phyloP scores from a whole-genome alignment of 2,329 filamentous ascomycete species.

The Cladosporium sp. region DNA sequence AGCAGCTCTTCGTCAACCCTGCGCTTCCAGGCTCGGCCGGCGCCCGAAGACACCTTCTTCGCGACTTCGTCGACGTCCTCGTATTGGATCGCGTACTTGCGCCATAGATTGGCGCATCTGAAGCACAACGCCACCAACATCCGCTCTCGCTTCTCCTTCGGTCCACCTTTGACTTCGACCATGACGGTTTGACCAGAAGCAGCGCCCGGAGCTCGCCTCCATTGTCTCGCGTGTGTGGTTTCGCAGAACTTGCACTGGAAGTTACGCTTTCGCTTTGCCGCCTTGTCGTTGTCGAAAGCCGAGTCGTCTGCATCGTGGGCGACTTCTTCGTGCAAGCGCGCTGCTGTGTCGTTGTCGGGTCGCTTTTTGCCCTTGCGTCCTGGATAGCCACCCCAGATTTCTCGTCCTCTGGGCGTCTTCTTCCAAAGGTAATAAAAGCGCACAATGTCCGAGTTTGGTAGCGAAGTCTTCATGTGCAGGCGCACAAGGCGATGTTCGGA shows the following conservation, averaged over 20 bases:
- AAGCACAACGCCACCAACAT: constrained; percentile 79
- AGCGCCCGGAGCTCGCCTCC: constrained; percentile 80
- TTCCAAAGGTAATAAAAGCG: constrained; percentile 98
- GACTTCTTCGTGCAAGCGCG: constrained; percentile 83
- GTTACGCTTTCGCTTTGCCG: constrained; percentile 65
- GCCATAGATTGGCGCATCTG: constrained; percentile 87
- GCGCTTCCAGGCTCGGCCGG: constrained; percentile 77
- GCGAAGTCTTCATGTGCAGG: constrained; percentile 70
- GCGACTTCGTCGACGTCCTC: constrained; percentile 87
- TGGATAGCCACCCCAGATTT: constrained; percentile 85
- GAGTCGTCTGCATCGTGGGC: constrained; percentile 92
- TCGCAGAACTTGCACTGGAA: constrained; percentile 94
- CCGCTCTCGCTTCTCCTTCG: constrained; percentile 69
- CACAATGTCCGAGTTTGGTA: constrained; percentile 73
- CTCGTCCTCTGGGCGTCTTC: constrained; percentile 75
- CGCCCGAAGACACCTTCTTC: constrained; percentile 78
- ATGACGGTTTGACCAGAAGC: constrained; percentile 63
- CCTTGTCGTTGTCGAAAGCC: constrained; percentile 87
- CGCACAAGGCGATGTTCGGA: constrained; percentile 81
- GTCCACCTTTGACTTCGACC: constrained; percentile 56
- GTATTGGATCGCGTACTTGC: constrained; percentile 92
- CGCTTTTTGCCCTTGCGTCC: constrained; percentile 89
- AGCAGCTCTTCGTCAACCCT: constrained; percentile 90
- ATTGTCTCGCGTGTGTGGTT: constrained; percentile 74
- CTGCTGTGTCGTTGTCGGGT: constrained; percentile 51